Percentiles rank a stretch among this genome's conserved stretches.
phyloP scores from a whole-genome alignment of 192 early-diverging fungal species.

The Globomyces pollinis-pini region DNA sequence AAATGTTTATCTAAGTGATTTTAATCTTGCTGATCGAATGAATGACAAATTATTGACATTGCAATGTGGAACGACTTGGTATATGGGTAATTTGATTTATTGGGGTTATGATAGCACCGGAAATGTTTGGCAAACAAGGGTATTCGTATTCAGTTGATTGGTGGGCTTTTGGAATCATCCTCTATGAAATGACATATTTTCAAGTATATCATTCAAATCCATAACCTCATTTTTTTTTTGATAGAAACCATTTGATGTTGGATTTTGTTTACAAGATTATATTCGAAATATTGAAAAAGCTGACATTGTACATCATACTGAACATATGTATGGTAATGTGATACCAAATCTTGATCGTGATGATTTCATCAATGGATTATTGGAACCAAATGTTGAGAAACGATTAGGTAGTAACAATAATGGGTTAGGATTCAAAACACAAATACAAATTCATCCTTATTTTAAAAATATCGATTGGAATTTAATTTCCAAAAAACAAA shows the following conservation, averaged over 20 bases:
- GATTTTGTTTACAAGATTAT: not conserved
- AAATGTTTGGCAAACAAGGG: slow-evolving; percentile 23
- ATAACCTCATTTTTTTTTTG: not conserved
- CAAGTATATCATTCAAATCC: too few species aligned
- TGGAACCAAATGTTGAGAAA: slow-evolving; percentile 57
- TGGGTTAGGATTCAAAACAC: slow-evolving; percentile 50
- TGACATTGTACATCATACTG: slow-evolving; percentile 18
- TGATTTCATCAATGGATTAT: slow-evolving; percentile 33
- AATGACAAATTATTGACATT: not conserved
- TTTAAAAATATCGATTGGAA: slow-evolving; percentile 46
- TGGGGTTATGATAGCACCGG: slow-evolving; percentile 29
- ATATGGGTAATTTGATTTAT: slow-evolving; percentile 57
- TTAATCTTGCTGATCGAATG: slow-evolving; percentile 46
- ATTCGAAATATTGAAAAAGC: not conserved
- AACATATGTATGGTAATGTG: too few species aligned
- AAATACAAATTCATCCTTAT: slow-evolving; percentile 42
- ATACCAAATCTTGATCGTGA: slow-evolving; percentile 11
- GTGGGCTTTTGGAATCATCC: slow-evolving; percentile 85
- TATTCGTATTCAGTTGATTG: slow-evolving; percentile 69
- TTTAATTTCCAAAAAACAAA: slow-evolving; percentile 24
- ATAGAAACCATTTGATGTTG: not conserved
- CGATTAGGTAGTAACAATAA: slow-evolving; percentile 61
- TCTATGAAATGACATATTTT: slow-evolving; percentile 61
- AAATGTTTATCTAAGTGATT: slow-evolving; percentile 31
- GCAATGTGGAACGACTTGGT: slow-evolving; percentile 78